Percentiles rank a stretch among this genome's conserved stretches.
These are phyloP conservation scores for Talaromyces verruculosus DNA, from an alignment of 2,329 filamentous ascomycete genomes.

Conservation along the genomic window DNA sequence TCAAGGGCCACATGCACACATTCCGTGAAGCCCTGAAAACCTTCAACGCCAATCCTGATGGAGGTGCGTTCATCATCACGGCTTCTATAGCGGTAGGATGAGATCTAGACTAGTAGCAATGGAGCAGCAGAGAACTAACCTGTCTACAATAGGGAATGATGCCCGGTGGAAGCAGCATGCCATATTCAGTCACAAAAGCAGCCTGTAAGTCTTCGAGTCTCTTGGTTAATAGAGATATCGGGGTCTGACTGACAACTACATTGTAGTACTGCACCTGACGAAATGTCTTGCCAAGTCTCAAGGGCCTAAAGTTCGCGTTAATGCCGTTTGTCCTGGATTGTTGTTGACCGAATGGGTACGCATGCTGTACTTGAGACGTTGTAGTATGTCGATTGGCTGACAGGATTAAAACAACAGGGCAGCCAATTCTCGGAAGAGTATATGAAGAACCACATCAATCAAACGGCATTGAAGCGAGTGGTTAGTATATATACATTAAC, in stretches of 20 bases:
- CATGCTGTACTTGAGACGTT: conserved; percentile 11
- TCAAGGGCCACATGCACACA: conserved; percentile 55
- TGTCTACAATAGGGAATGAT: conserved; percentile 44
- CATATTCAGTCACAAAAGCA: conserved; percentile 76
- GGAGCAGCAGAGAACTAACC: not conserved
- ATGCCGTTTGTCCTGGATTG: conserved; percentile 64
- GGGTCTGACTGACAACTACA: conserved; percentile 6
- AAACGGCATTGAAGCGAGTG: conserved; percentile 60
- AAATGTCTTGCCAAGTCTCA: conserved; percentile 64
- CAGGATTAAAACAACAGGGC: conserved; percentile 42
- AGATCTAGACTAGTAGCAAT: not conserved
- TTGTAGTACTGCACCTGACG: conserved; percentile 61
- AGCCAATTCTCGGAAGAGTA: conserved; percentile 58
- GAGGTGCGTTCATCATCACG: conserved; percentile 64
- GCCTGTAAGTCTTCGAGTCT: conserved; percentile 51
- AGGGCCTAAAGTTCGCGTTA: conserved; percentile 62
- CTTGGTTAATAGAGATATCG: not conserved
- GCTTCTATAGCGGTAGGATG: conserved; percentile 58
- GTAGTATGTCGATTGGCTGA: not conserved
- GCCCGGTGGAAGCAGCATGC: conserved; percentile 60
- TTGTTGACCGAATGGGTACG: conserved; percentile 67
- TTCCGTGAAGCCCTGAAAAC: conserved; percentile 59
- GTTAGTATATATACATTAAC: conserved; percentile 32
- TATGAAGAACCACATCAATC: conserved; percentile 55
- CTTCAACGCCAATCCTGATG: conserved; percentile 62